Conservation (phyloP, 129 eudicot species). For the Chrysanthemum seticuspe region DNA sequence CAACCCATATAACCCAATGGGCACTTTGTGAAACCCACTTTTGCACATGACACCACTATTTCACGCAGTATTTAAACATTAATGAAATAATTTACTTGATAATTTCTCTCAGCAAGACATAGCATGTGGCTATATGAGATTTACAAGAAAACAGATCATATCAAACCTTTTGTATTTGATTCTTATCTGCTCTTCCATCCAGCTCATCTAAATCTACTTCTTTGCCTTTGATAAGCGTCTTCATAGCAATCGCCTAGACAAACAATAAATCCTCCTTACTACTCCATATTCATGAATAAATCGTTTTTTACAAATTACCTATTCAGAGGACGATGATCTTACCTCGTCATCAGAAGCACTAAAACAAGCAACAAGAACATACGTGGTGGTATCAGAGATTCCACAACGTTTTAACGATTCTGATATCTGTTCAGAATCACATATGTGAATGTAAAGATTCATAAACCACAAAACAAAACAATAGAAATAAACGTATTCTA, state of each 20-base stretch:
- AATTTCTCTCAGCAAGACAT: not conserved
- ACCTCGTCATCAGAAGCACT: constrained; percentile 82
- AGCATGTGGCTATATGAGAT: not conserved
- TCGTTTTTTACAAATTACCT: not conserved
- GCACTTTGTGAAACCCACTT: not conserved
- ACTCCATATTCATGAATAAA: not conserved
- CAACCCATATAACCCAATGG: too few species aligned
- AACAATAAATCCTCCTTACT: constrained; percentile 19
- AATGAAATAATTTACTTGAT: not conserved
- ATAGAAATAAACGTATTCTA: not conserved
- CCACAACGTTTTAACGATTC: constrained; percentile 94
- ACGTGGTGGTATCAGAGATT: constrained; percentile 62
- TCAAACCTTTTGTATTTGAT: constrained; percentile 76
- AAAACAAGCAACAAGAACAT: constrained; percentile 78
- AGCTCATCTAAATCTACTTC: constrained; percentile 74
- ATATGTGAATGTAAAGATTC: not conserved
- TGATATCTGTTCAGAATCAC: constrained; percentile 50
- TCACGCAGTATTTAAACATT: not conserved
- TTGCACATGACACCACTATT: not conserved
- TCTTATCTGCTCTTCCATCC: constrained; percentile 65
- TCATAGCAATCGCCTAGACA: constrained; percentile 48
- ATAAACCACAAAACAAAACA: constrained; percentile 8
- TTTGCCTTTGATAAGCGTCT: constrained; percentile 62
- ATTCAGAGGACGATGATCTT: constrained; percentile 11
- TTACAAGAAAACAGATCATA: not conserved